Evolutionary conservation across 805 yeast species (phyloP).

Genomic region (Wickerhamomyces silvicola): DNA sequence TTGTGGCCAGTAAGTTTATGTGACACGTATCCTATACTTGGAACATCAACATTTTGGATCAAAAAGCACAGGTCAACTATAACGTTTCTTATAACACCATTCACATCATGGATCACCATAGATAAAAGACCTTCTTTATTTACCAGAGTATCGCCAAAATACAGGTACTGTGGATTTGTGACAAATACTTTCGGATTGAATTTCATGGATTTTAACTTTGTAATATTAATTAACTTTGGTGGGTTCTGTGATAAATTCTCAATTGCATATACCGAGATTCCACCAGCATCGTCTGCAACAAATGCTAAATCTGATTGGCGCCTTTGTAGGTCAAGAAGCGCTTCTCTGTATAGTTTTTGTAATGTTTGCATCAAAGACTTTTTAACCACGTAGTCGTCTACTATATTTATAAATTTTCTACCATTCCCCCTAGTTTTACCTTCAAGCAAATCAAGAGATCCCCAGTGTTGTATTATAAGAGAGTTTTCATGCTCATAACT

Average conservation of each 20-base stretch:
- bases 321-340: slow-evolving; percentile 18
- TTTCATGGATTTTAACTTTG: slow-evolving; percentile 26
- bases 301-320: slow-evolving; percentile 37
- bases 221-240: slow-evolving; percentile 44
- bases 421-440: slow-evolving; percentile 5
- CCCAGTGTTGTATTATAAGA: slow-evolving; percentile 52
- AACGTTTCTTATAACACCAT: slow-evolving; percentile 31
- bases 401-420: slow-evolving; percentile 29
- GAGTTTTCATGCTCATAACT: slow-evolving; percentile 56
- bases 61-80: slow-evolving; percentile 22
- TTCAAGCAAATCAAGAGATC: slow-evolving; percentile 30
- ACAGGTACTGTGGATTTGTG: slow-evolving; percentile 26
- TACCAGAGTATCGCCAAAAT: slow-evolving; percentile 28
- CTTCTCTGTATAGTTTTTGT: slow-evolving; percentile 13
- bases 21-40: slow-evolving; percentile 26
- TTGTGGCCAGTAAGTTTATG: slow-evolving; percentile 79
- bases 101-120: slow-evolving; percentile 39
- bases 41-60: slow-evolving; percentile 6
- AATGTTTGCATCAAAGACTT: slow-evolving; percentile 16
- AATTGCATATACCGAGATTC: slow-evolving; percentile 38
- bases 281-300: slow-evolving; percentile 34
- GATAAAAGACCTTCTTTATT: slow-evolving; percentile 27
- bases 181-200: slow-evolving; percentile 23
- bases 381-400: slow-evolving; percentile 34
- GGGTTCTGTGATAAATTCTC: slow-evolving; percentile 47